Percentiles rank a stretch among this genome's conserved stretches.
phyloP scores from a whole-genome alignment of 2,329 filamentous ascomycete genomes.

The Lachnum nothofagi region DNA sequence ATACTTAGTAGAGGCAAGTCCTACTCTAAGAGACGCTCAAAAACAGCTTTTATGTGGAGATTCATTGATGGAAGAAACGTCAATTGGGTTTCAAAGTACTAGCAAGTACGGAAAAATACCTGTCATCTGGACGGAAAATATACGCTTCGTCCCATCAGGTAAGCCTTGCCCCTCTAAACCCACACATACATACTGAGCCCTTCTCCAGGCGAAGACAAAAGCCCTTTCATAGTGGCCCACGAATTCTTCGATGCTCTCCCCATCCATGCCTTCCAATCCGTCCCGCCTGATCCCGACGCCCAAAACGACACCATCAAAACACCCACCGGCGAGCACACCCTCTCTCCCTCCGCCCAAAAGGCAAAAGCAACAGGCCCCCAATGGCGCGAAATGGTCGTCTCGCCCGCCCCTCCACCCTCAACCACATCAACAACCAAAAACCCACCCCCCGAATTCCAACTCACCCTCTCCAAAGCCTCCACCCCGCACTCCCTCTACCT shows the following conservation, averaged over 20 bases:
- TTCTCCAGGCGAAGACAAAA: conserved; percentile 57
- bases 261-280: conserved; percentile 87
- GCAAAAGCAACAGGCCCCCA: conserved; percentile 44
- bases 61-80: conserved; percentile 61
- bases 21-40: conserved; percentile 70
- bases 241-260: conserved; percentile 98
- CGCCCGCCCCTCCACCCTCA: conserved; percentile 55
- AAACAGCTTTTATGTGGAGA: conserved; percentile 76
- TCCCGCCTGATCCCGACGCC: too few relatives aligned
- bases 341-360: conserved; percentile 26
- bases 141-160: conserved; percentile 20
- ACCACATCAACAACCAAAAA: conserved; percentile 43
- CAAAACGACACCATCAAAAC: conserved; percentile 39
- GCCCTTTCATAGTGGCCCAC: conserved; percentile 90
- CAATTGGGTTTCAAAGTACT: conserved; percentile 66
- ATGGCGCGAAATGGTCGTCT: conserved; percentile 81
- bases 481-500: conserved; percentile 83
- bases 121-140: conserved; percentile 81
- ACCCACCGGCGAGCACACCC: conserved; percentile 39
- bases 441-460: conserved; percentile 74
- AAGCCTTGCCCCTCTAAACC: conserved; percentile 3
- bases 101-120: conserved; percentile 70
- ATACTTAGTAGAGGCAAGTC: conserved; percentile 92
- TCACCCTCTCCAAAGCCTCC: conserved; percentile 67
- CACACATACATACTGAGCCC: not conserved